These are phyloP conservation scores for Trichophyton schoenleinii DNA, from an alignment of 2,329 filamentous ascomycete species.

Conservation along the genomic window DNA sequence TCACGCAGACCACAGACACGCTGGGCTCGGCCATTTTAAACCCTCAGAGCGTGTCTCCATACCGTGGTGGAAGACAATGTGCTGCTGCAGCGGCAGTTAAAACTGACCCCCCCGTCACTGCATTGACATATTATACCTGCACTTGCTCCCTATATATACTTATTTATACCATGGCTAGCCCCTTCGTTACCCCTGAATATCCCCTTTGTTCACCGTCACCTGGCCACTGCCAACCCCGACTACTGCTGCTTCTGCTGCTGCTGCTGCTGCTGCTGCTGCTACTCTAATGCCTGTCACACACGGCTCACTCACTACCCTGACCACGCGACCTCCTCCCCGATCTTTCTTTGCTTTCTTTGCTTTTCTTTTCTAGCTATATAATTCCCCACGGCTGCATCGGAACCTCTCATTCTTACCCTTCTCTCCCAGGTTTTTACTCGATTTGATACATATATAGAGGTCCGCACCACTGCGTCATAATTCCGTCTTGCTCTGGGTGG, in stretches of 20 bases:
- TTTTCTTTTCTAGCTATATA: neutral
- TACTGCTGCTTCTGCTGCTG: too few relatives aligned
- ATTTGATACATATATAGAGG: neutral
- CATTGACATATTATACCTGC: neutral
- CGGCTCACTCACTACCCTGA: too few relatives aligned
- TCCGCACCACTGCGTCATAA: neutral
- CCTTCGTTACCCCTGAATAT: neutral
- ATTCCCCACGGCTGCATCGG: neutral
- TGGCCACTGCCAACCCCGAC: too few relatives aligned
- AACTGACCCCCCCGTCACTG: neutral
- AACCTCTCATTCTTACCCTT: neutral
- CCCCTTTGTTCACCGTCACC: too few relatives aligned
- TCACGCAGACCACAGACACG: neutral
- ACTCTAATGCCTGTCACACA: too few relatives aligned
- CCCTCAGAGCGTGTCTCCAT: neutral
- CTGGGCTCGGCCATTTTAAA: neutral
- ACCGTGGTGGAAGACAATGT: neutral
- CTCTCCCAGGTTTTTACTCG: neutral
- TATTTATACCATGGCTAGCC: neutral
- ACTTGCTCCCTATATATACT: neutral
- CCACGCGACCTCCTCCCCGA: too few relatives aligned
- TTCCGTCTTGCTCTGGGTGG: too few relatives aligned
- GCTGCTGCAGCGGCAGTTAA: neutral
- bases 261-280: too few relatives aligned
- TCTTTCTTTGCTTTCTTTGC: neutral